Base-by-base conservation (phyloP, 352 stramenopile genomes). In the Globisporangium mamillatum region DNA sequence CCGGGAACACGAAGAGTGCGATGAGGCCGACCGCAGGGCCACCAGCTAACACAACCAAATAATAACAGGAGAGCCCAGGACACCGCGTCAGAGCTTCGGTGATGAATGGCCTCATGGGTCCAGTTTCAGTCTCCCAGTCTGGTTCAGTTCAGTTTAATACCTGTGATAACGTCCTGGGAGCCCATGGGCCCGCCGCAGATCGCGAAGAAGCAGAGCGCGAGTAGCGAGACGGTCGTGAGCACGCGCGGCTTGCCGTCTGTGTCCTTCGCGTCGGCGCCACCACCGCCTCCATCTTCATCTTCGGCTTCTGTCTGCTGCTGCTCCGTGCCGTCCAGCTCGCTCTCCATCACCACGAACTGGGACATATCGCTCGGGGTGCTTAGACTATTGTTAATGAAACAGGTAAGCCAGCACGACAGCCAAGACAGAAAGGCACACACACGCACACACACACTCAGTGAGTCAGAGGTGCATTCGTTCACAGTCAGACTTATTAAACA, bases 141-240 rank as follows among this genome's bases (percentile, higher is more conserved):
- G 3, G 5, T 36, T 36, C 6, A 18, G 34, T 18, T 32, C 5
- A 36, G 24, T 16, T 8, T 34, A 27, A 27, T 70, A 82, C 76
- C 63, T 20, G 69, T 70, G 46, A 90, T 66, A 54, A 86, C 61
- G 1, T 72, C 48, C 58, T 90, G 80, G 3, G 76, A 81, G 25
- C 80, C 75, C 38, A 75, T 71, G 0, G 82, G 80, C 0, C 79
- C 82, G 34, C 79, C 79, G 46, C 74, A 77, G 22, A 86, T 75
- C 0, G 76, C 60, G 72, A 89, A 89, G 71, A 86, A 90, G 66
- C 73, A 78, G 60, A 90, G 67, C 32, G 79, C 79, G n/a, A 89
- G 67, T 25, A 91, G 66, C 20, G 67, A 64, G 20, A 73, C 38
- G 0, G 69, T 82, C 25, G 78, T 79, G 63, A 90, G 67, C 32